Evolutionary conservation across 2,329 filamentous ascomycete genomes (phyloP).

Genomic region (Botrytis cinerea): DNA sequence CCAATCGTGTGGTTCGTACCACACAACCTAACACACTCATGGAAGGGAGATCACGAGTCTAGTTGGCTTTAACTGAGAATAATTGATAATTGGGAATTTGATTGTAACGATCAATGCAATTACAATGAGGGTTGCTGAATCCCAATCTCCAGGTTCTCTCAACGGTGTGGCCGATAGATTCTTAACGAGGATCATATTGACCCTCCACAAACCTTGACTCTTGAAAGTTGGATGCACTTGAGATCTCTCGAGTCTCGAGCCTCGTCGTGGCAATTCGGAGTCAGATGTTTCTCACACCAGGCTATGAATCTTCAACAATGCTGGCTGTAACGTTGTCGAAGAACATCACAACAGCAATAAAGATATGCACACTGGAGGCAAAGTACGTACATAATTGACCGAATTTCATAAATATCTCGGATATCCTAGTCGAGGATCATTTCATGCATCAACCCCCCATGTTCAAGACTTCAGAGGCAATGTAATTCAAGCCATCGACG

Average conservation of each 20-base stretch:
- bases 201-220: neutral
- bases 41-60: neutral
- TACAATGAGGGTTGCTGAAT: neutral
- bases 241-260: slow-evolving; percentile 11
- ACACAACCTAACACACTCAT: neutral
- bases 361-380: neutral
- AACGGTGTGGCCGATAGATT: neutral
- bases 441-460: slow-evolving; percentile 10
- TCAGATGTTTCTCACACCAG: neutral
- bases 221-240: neutral
- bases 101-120: neutral
- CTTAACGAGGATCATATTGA: neutral
- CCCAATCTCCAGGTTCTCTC: neutral
- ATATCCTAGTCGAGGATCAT: slow-evolving; percentile 18
- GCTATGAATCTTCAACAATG: neutral
- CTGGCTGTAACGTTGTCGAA: neutral
- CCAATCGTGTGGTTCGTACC: neutral
- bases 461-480: neutral
- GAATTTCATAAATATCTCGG: neutral
- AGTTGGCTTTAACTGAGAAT: neutral
- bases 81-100: neutral
- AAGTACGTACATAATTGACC: slow-evolving; percentile 1
- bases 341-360: neutral
- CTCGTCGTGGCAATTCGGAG: slow-evolving; percentile 1
- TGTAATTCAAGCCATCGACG: slow-evolving; percentile 8